phyloP scores from a whole-genome alignment of 2,329 filamentous ascomycete species.

The Colletotrichum nymphaeae region DNA sequence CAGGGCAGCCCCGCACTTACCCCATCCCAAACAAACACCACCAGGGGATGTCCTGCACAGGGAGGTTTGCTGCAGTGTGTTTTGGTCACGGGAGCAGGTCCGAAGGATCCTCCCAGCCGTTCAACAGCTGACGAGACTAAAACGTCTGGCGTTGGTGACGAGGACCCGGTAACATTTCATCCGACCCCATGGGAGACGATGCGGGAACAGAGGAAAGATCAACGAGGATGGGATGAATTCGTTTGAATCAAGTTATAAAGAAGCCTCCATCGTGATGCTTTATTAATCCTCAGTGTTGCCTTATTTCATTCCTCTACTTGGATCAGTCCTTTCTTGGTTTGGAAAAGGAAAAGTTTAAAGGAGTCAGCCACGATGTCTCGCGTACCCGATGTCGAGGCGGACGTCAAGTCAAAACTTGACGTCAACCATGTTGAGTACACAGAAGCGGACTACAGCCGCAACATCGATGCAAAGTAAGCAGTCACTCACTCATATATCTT shows the following conservation, averaged over 20 bases:
- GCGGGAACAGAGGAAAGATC: background rate
- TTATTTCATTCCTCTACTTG: background rate
- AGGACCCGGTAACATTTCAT: background rate
- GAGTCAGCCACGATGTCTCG: slow-evolving; percentile 11
- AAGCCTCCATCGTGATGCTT: background rate
- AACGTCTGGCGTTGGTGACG: background rate
- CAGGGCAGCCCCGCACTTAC: slow-evolving; percentile 19
- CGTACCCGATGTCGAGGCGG: slow-evolving; percentile 39
- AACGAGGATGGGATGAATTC: background rate
- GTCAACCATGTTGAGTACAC: slow-evolving; percentile 37
- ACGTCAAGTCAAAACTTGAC: slow-evolving; percentile 35
- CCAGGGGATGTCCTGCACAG: slow-evolving; percentile 3
- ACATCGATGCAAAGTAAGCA: slow-evolving; percentile 45
- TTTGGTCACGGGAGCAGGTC: slow-evolving; percentile 9
- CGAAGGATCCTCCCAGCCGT: slow-evolving; percentile 6
- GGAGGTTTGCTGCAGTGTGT: background rate
- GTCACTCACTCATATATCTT: background rate
- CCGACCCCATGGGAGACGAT: slow-evolving; percentile 9
- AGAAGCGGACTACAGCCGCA: slow-evolving; percentile 42
- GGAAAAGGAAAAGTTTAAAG: background rate
- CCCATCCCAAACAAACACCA: background rate
- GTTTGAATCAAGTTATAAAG: slow-evolving; percentile 22
- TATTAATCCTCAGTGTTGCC: background rate
- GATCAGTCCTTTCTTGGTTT: background rate
- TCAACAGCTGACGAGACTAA: slow-evolving; percentile 7